phyloP scores from a whole-genome alignment of 805 yeast genomes.

The Suhomyces emberorum region DNA sequence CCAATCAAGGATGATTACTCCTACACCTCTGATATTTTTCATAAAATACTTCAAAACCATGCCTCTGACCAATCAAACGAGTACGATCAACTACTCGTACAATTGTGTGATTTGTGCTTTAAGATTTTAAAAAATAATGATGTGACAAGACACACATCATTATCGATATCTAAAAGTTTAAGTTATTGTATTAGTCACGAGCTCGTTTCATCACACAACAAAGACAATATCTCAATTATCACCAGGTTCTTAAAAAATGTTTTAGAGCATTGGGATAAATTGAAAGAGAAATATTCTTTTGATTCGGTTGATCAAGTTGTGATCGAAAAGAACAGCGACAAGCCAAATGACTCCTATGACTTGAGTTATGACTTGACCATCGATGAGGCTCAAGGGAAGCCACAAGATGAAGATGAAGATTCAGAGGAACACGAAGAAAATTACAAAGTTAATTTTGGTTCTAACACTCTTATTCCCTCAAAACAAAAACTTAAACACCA shows the following conservation, averaged over 20 bases:
- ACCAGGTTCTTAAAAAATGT: conserved; percentile 52
- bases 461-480: conserved; percentile 11
- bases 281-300: conserved; percentile 17
- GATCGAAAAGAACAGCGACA: conserved; percentile 8
- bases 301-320: conserved; percentile 14
- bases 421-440: conserved; percentile 10
- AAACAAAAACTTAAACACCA: background rate
- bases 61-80: conserved; percentile 6
- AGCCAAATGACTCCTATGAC: conserved; percentile 28
- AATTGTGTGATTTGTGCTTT: conserved; percentile 38
- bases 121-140: conserved; percentile 34
- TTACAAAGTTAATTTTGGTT: conserved; percentile 13
- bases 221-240: conserved; percentile 49
- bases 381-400: conserved; percentile 19
- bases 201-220: conserved; percentile 32
- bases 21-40: conserved; percentile 39
- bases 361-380: conserved; percentile 30
- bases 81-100: conserved; percentile 36
- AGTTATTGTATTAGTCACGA: conserved; percentile 58
- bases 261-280: conserved; percentile 46
- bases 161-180: conserved; percentile 44
- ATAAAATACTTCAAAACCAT: conserved; percentile 28
- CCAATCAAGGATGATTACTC: conserved; percentile 52
- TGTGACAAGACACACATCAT: conserved; percentile 42
- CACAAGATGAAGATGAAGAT: conserved; percentile 11